Conservation (phyloP, 2,329 filamentous ascomycete species). For the Aspergillus melleus region DNA sequence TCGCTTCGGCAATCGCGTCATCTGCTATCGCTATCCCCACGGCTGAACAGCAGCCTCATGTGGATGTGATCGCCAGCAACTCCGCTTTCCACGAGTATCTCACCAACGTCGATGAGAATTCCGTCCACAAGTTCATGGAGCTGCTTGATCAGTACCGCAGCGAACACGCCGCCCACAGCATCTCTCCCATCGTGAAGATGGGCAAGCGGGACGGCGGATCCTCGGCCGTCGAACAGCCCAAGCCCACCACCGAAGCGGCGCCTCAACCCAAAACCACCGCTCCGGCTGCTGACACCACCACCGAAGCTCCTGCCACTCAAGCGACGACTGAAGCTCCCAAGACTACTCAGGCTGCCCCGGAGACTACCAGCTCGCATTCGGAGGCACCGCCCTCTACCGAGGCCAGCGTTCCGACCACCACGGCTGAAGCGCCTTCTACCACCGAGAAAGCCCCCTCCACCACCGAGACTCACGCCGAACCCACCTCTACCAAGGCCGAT, state of each 20-base stretch:
- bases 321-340: background rate
- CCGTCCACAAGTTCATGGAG: constrained; percentile 67
- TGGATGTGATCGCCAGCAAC: constrained; percentile 13
- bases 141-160: constrained; percentile 66
- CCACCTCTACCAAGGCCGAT: constrained; percentile 9
- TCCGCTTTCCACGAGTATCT: constrained; percentile 56
- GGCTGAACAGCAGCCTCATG: constrained; percentile 13
- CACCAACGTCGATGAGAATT: constrained; percentile 57
- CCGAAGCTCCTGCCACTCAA: background rate
- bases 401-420: constrained; percentile 1
- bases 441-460: background rate
- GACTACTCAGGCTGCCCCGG: background rate
- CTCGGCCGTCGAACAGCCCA: constrained; percentile 11
- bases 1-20: constrained; percentile 27
- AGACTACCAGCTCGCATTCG: constrained; percentile 1
- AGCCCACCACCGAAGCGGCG: background rate
- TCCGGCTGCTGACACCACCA: background rate
- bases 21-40: constrained; percentile 26
- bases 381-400: constrained; percentile 9
- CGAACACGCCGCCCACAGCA: constrained; percentile 62
- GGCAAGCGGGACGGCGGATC: constrained; percentile 57
- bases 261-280: background rate
- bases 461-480: constrained; percentile 4
- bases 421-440: constrained; percentile 13
- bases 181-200: constrained; percentile 50